Evolutionary conservation across 106 monocot species (phyloP).

Genomic region (Allium cepa): DNA sequence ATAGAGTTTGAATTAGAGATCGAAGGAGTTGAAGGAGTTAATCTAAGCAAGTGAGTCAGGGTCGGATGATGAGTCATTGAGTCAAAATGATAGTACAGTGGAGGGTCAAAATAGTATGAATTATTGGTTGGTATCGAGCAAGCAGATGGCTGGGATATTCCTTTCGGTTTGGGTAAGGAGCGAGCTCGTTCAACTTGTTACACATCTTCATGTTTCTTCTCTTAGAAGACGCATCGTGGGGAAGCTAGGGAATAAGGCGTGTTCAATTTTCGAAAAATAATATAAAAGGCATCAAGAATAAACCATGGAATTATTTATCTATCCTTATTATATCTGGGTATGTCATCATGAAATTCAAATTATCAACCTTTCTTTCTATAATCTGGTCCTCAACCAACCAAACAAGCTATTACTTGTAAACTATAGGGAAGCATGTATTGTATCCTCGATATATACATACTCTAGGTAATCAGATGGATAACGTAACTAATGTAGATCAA

Average conservation of each 20-base stretch:
- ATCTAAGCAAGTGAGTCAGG: conserved; percentile 27
- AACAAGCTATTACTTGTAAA: too few species aligned
- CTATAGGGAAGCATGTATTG: too few species aligned
- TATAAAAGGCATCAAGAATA: not conserved
- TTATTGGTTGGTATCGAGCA: conserved; percentile 72
- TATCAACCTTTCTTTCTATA: too few species aligned
- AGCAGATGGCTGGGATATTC: conserved; percentile 97
- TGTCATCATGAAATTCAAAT: not conserved
- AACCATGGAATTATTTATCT: not conserved
- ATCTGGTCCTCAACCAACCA: too few species aligned
- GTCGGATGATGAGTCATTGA: conserved; percentile 33
- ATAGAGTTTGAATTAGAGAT: conserved; percentile 7
- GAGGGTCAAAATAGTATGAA: not conserved
- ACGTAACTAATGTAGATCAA: too few species aligned
- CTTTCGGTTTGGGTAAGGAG: conserved; percentile 82
- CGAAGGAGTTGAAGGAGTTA: conserved; percentile 53
- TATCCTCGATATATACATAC: too few species aligned
- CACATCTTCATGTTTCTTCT: conserved; percentile 66
- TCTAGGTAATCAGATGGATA: too few species aligned
- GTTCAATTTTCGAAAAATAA: not conserved
- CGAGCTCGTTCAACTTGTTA: conserved; percentile 66
- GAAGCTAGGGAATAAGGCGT: conserved; percentile 85
- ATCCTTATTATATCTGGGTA: not conserved
- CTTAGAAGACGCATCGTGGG: conserved; percentile 92
- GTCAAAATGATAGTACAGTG: conserved; percentile 1